Evolutionary conservation across 2,329 filamentous ascomycete genomes (phyloP), one percentile per base, ranked within the genome.

Genomic region (Xylaria sp.): DNA sequence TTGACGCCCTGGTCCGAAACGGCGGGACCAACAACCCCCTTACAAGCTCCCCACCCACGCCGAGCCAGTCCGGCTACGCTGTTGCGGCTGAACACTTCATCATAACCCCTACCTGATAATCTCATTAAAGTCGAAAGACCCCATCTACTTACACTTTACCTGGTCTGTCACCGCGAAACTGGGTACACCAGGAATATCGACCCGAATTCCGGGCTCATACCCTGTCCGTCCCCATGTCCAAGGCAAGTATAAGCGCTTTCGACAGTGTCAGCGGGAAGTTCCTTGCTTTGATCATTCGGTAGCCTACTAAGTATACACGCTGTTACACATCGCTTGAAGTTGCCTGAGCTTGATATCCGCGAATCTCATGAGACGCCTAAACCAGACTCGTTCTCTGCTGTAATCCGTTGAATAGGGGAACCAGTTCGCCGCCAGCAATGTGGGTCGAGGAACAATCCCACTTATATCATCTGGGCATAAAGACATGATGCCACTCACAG

Each of bases 1-100:
- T 40, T 17, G 54, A 28, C 6, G 48, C 57, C 65, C 40, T 57
- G 17, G 13, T 44, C 65, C 68, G 68, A 68, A 68, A 68, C 66
- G 56, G 54, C 56, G 63, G 63, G 57, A 65, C 68, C 60, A 44
- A 23, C 1, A 2, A 1, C 60, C 67, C 67, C 64, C 60, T 67
- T 53, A 59, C 44, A 61, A 23, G 23, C 59, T 38, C 61, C 33
- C 57, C 63, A 63, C 63, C 10, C 2, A 23, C 42, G 65, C 59
- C 59, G 63, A 64, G 51, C 64, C 49, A 42, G 59, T 53, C 48
- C 59, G 63, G 63, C 23, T 2, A 23, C 23, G 23, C 23, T 23
- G 54, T 28, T 57, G 56, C 46, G 60, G 65, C 65, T 67, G 59
- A 40, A 33, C 23, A 38, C 28, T n/a, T 42, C 51, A 20, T 36